Evolutionary conservation across 768 basidiomycete genomes (phyloP), one percentile per base, ranked within the genome.

Genomic region (Boletales sp.): DNA sequence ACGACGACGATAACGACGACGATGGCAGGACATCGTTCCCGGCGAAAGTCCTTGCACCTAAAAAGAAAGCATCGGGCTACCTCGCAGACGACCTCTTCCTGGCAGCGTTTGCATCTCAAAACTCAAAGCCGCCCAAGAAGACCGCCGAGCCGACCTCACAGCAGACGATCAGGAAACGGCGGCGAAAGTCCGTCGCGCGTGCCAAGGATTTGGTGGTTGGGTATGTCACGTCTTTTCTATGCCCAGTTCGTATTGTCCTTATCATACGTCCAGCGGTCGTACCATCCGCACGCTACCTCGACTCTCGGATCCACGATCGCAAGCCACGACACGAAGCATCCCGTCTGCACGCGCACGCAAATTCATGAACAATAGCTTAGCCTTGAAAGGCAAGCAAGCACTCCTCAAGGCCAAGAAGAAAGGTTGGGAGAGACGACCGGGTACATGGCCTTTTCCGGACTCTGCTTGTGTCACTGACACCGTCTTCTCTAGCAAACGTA

Each of bases 31-130:
- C 28, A 15, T 39, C 33, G 35, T 31, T 36, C 19, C 46, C 15
- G 41, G 35, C 21, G 41, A 49, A 39, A 12, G 31, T 18, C 41
- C 40, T 37, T n/a, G 53, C 21, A 31, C 42, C 41, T 31, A 63
- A 69, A 40, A 65, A 69, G n/a, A 71, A 73, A 46, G 61, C 21
- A 21, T 21, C 71, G 4, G 70, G 79, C 41, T 79, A 85, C 63
- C 81, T 87, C 28, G 82, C 83, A 2, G 85, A 86, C 57, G 79
- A 83, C 53, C 70, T 86, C 17, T 87, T 87, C 63, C 57, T 69
- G 0, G 72, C 81, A 51, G 84, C 83, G 0, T 80, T 84, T 55
- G 59, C 72, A 5, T 69, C 77, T 2, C 66, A 63, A 36, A 52
- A 45, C 35, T 54, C 54, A 41, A 53, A 57, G 41, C 21, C 18